Conservation (phyloP, 2,329 filamentous ascomycete species). For the Coniochaeta hoffmannii region DNA sequence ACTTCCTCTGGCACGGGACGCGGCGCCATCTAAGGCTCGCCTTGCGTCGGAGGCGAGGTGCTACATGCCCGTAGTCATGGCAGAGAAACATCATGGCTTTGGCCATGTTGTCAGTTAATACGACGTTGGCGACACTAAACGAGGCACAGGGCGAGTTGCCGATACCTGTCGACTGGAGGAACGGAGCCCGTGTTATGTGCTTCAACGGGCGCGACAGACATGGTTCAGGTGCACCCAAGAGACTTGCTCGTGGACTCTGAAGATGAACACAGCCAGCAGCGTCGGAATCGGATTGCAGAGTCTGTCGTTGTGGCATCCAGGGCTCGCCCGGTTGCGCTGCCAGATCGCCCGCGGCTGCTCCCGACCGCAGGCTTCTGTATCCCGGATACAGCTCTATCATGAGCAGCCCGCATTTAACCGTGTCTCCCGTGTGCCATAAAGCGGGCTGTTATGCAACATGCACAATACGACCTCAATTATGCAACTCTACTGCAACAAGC, state of each 20-base stretch:
- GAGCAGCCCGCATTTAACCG: not conserved
- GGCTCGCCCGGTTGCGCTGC: not conserved
- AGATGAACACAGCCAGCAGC: no score
- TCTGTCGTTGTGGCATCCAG: not conserved
- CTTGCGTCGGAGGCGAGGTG: no score
- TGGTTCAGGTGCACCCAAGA: no score
- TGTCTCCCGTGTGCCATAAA: not conserved
- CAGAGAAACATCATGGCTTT: no score
- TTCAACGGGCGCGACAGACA: no score
- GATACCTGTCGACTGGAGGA: not conserved
- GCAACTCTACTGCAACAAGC: not conserved
- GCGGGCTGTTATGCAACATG: not conserved
- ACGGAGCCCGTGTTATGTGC: no score
- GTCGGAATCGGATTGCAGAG: not conserved
- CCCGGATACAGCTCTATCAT: not conserved
- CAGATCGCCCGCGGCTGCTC: not conserved
- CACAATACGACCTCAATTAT: not conserved
- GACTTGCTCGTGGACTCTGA: no score
- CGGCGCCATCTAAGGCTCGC: no score
- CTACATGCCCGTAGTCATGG: no score
- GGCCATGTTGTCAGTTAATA: not conserved
- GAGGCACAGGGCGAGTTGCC: not conserved
- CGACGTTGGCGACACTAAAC: not conserved
- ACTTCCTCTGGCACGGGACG: no score
- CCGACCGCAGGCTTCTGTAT: not conserved